Conservation (phyloP, 371 early-diverging fungal species). For the Zychaea mexicana region DNA sequence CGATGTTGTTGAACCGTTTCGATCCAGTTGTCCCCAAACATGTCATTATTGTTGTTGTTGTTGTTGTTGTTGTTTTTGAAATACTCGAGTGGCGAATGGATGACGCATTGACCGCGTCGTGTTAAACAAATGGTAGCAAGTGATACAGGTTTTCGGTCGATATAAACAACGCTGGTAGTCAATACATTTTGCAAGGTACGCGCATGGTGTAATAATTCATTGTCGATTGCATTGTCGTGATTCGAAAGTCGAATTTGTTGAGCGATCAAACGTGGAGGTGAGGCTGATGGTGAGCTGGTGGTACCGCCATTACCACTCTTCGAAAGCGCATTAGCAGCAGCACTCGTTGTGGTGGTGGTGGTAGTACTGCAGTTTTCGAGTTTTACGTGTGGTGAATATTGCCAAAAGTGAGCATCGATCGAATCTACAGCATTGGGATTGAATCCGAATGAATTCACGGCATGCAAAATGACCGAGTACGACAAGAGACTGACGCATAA, state of each 20-base stretch:
- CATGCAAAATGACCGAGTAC: conserved; percentile 47
- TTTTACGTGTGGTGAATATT: conserved; percentile 29
- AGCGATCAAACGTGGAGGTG: conserved; percentile 27
- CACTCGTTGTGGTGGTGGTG: background rate
- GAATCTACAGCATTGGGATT: background rate
- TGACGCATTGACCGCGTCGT: conserved; percentile 41
- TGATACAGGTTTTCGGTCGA: conserved; percentile 23
- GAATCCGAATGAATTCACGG: conserved; percentile 21
- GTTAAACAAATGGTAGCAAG: conserved; percentile 23
- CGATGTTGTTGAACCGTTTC: conserved; percentile 40
- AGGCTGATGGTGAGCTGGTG: background rate
- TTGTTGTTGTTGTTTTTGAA: conserved; percentile 32
- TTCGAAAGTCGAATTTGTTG: conserved; percentile 37
- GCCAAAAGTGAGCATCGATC: conserved; percentile 38
- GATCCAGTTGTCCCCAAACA: conserved; percentile 30
- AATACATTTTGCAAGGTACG: conserved; percentile 20
- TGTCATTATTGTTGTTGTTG: conserved; percentile 12
- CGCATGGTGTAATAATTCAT: conserved; percentile 19
- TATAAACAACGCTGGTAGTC: conserved; percentile 21
- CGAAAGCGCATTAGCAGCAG: too few relatives aligned
- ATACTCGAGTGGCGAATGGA: conserved; percentile 60
- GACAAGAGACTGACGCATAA: conserved; percentile 54
- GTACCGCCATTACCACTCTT: too few relatives aligned
- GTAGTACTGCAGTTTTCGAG: conserved; percentile 9
- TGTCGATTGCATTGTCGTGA: conserved; percentile 15